These are phyloP conservation scores for Suhomyces terraborum DNA, from an alignment of 1,139 yeast genomes.

Conservation along the genomic window DNA sequence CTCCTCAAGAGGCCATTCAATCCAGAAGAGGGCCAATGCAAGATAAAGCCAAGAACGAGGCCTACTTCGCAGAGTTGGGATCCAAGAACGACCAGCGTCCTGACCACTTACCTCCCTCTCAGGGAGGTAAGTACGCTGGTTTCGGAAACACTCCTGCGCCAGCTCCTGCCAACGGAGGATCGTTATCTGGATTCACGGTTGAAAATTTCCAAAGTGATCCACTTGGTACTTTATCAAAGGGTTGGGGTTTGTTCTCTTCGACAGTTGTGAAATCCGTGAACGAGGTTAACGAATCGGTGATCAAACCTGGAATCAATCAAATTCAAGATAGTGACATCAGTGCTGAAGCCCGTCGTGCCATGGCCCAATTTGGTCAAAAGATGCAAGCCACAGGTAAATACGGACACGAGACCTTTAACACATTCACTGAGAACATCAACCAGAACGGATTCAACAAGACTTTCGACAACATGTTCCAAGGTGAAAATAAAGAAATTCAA, in stretches of 20 bases:
- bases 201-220: conserved; percentile 87
- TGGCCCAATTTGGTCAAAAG: conserved; percentile 93
- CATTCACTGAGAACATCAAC: conserved; percentile 54
- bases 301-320: conserved; percentile 84
- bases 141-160: conserved; percentile 81
- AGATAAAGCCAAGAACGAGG: conserved; percentile 66
- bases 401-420: conserved; percentile 65
- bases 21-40: conserved; percentile 44
- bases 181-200: conserved; percentile 59
- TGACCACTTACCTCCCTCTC: conserved; percentile 81
- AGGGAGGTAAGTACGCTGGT: conserved; percentile 91
- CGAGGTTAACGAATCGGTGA: conserved; percentile 85
- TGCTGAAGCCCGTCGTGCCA: conserved; percentile 81
- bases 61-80: conserved; percentile 80
- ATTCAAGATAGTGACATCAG: conserved; percentile 80
- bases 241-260: conserved; percentile 90
- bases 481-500: conserved; percentile 38
- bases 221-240: conserved; percentile 80
- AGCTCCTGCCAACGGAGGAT: conserved; percentile 32
- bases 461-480: conserved; percentile 56
- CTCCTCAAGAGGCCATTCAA: conserved; percentile 37
- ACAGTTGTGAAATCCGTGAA: conserved; percentile 80
- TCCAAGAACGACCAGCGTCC: conserved; percentile 72
- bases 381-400: conserved; percentile 86
- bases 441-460: conserved; percentile 37